Base-by-base conservation (phyloP, 306 rosid species). In the Quercus gilva region DNA sequence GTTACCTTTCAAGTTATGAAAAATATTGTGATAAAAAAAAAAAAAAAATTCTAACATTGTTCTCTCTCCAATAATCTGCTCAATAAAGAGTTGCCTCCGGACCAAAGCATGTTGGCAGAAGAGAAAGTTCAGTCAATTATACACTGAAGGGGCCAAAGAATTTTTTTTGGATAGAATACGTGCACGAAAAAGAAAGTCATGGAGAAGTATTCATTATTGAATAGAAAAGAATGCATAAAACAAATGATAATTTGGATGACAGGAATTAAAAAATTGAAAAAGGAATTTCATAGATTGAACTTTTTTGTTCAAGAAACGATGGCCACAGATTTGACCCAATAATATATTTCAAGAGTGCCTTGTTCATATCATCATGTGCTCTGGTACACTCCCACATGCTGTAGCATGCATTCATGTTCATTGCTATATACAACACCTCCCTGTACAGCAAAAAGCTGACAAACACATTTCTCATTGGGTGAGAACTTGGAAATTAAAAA, bases 381-480 rank as follows among this genome's bases (percentile, higher is more conserved):
- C 85, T 76, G 89, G 57, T 84, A 68, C 75, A 73, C 75, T 77
- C 79, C 71, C 94, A 90, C 92, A 92, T 88, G 94, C 85, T 75
- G 57, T 49, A 55, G 78, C 83, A 73, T 72, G 33, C 60, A 68
- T 23, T 73, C 76, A 86, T 81, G 84, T 83, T 83, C 87, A 43
- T 41, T 41, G 45, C 45, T 83, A 57, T 79, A 77, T 84, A 61
- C 59, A 28, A 25, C 6, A 80, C 84, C 74, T 77, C 69, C 49
- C 84, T 78, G 85, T 59, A 31, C 80, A 52, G 1, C 19, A 4
- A 80, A 87, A 84, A 57, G 84, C 87, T 78, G 83, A 82, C 89
- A 77, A 31, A 31, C 71, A 49, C 77, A 41, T 74, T 74, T 43
- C 68, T 76, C 58, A 75, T 76, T 77, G 61, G 78, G 11, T 6